Evolutionary conservation across 176 grass and related monocot genomes (phyloP), one percentile per base, ranked within the genome.

Genomic region (Guadua angustifolia): DNA sequence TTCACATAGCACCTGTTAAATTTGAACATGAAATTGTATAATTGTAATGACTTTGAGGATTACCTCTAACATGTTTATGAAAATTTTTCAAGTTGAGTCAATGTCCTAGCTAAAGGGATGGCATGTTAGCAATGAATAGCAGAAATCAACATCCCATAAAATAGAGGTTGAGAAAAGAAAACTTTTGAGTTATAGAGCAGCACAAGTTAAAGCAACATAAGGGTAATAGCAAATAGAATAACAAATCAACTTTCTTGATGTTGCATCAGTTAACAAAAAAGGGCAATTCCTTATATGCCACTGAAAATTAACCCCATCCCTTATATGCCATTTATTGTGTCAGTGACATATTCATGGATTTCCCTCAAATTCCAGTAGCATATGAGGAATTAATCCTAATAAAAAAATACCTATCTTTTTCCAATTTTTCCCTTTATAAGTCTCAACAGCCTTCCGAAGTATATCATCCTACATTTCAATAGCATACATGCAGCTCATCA

Each of bases 391-490:
- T 29, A 29, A 29, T 29, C 29, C 29, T 29, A 29, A 29, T 29
- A 29, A 29, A 29, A 29, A 74, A 69, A 43, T 92, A 97, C 94
- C 92, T 88, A 97, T 97, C 43, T 92, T 97, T 86, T 97, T 97
- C 94, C 94, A 97, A 63, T 90, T 97, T 90, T 94, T 97, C 10
- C 94, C 94, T 40, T 94, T 93, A 64, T 91, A 84, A 35, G 63
- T 85, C 62, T 97, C 88, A 74, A 97, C 92, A 65, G 94, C 94
- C 75, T 81, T 90, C 65, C 43, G 82, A 39, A 97, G 84, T 83
- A 94, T 90, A 53, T 82, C 80, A 78, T 97, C 94, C 94, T 97
- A 82, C 73, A 93, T 63, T 86, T 62, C 61, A 79, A 76, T 80
- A 92, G 71, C 73, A 76, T 69, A 81, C 9, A 68, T 75, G 63